phyloP scores from a whole-genome alignment of 176 grass and related monocot species.

The Oryza longistaminata region DNA sequence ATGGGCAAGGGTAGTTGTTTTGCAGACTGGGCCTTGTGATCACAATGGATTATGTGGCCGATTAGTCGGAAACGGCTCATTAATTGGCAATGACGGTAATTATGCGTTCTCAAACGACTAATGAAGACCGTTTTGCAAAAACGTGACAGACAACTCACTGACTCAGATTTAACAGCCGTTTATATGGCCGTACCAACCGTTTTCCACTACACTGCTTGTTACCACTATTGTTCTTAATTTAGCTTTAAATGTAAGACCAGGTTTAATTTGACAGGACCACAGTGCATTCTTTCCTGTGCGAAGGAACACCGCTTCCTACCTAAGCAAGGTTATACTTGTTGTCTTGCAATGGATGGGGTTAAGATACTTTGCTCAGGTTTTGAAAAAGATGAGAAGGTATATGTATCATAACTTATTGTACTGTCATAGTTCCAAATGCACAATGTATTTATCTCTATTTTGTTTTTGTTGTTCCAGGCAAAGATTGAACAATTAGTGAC shows the following conservation, averaged over 20 bases:
- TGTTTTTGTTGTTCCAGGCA: slow-evolving; percentile 52
- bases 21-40: too few species aligned
- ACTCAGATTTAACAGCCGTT: too few species aligned
- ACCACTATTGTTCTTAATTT: slow-evolving; percentile 16
- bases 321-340: slow-evolving; percentile 97
- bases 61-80: too few species aligned
- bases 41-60: too few species aligned
- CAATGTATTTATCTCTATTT: slow-evolving; percentile 30
- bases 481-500: slow-evolving; percentile 70
- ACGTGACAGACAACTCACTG: too few species aligned
- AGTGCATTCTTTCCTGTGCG: slow-evolving; percentile 85
- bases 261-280: slow-evolving; percentile 66
- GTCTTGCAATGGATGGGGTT: slow-evolving; percentile 95
- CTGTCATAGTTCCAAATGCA: slow-evolving; percentile 20
- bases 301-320: slow-evolving; percentile 81
- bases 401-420: slow-evolving; percentile 4
- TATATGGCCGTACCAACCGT: too few species aligned
- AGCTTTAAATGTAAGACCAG: slow-evolving; percentile 15
- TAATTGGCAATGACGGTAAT: too few species aligned
- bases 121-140: too few species aligned
- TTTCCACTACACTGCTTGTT: neutral
- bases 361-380: slow-evolving; percentile 85
- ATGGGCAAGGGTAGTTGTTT: too few species aligned
- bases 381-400: slow-evolving; percentile 82
- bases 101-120: too few species aligned